Conservation (phyloP, 2,329 filamentous ascomycete genomes). For the Botryotinia globosa region DNA sequence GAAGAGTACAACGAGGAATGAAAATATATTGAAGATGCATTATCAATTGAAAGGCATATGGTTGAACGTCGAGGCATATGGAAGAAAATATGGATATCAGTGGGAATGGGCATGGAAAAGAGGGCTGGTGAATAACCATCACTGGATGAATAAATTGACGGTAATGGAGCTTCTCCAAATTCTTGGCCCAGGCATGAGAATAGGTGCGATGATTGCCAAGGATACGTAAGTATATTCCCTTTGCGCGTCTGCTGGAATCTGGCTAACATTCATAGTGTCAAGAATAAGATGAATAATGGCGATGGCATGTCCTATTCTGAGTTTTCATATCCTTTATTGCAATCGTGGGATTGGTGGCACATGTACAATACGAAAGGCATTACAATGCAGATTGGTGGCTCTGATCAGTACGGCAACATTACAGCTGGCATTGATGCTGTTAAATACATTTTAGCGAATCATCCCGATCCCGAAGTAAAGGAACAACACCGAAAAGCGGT, state of each 20-base stretch:
- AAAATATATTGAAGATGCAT: constrained; percentile 67
- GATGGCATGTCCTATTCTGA: constrained; percentile 94
- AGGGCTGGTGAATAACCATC: constrained; percentile 74
- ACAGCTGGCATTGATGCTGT: constrained; percentile 83
- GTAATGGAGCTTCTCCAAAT: constrained; percentile 73
- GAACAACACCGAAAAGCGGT: constrained; percentile 42
- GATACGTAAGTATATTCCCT: constrained; percentile 65
- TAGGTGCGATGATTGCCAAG: constrained; percentile 83
- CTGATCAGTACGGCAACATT: constrained; percentile 96
- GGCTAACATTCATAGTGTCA: constrained; percentile 51
- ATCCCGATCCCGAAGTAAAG: constrained; percentile 49
- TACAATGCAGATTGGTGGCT: constrained; percentile 88
- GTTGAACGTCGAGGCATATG: constrained; percentile 66
- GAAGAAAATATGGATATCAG: constrained; percentile 62
- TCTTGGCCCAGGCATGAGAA: constrained; percentile 68
- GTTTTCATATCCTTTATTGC: constrained; percentile 88
- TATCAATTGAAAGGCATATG: constrained; percentile 71
- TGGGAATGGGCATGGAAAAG: constrained; percentile 65
- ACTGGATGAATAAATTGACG: constrained; percentile 72
- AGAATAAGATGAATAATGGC: constrained; percentile 76
- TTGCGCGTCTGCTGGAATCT: background rate
- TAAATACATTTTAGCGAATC: constrained; percentile 64
- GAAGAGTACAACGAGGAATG: constrained; percentile 50
- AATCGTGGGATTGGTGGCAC: constrained; percentile 96
- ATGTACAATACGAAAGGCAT: constrained; percentile 67